Evolutionary conservation across 768 basidiomycete species (phyloP).

Genomic region (Naganishia vishniacii): DNA sequence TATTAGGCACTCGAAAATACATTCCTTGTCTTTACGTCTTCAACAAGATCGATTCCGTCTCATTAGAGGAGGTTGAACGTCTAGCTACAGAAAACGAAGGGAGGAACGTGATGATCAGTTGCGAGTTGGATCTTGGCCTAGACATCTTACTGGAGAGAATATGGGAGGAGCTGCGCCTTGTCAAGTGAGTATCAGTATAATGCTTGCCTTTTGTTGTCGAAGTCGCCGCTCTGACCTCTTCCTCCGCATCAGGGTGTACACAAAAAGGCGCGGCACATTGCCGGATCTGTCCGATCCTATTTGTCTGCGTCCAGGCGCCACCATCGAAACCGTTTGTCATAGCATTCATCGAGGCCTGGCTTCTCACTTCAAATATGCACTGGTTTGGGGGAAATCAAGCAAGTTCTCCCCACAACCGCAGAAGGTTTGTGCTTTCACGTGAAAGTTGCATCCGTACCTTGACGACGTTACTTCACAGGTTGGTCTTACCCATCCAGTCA

Average conservation of each 20-base stretch:
- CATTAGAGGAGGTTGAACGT: constrained; percentile 48
- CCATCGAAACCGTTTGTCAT: constrained; percentile 90
- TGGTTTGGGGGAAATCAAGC: constrained; percentile 94
- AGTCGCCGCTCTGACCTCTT: neutral
- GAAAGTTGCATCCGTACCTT: constrained; percentile 69
- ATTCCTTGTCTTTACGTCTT: constrained; percentile 87
- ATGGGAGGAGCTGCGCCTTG: constrained; percentile 49
- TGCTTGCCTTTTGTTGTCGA: neutral
- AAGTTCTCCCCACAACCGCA: constrained; percentile 91
- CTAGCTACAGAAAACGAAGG: constrained; percentile 55
- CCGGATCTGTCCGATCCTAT: constrained; percentile 89
- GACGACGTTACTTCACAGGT: constrained; percentile 67
- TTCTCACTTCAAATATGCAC: constrained; percentile 84
- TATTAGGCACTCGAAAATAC: constrained; percentile 93
- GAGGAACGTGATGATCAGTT: constrained; percentile 88
- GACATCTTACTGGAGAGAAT: constrained; percentile 52
- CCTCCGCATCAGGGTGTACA: constrained; percentile 71
- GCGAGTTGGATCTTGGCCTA: constrained; percentile 81
- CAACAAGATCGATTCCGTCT: constrained; percentile 80
- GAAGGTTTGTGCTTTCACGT: constrained; percentile 59
- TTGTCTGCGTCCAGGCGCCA: constrained; percentile 75
- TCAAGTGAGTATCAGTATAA: constrained; percentile 38
- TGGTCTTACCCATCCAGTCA: constrained; percentile 48
- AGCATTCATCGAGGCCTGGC: constrained; percentile 85
- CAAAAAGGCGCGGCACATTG: constrained; percentile 91